These are phyloP conservation scores for Penicillium subrubescens DNA, from an alignment of 495 filamentous ascomycete species.

Conservation along the genomic window DNA sequence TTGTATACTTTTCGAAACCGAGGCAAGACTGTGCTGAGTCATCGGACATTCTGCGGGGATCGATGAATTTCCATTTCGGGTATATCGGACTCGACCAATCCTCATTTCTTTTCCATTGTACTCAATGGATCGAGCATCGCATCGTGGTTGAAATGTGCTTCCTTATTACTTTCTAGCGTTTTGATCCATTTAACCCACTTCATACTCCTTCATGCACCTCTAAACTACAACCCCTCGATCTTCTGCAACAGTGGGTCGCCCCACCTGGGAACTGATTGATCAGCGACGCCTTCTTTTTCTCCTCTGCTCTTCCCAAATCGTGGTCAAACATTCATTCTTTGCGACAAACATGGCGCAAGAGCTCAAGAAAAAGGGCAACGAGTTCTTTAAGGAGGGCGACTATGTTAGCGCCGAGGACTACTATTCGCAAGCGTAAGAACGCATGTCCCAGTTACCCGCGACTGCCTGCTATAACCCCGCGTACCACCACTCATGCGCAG, in stretches of 20 bases:
- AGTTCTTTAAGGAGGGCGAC: constrained; percentile 67
- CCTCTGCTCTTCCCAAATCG: not conserved
- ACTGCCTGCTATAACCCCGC: not conserved
- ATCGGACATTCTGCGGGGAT: constrained; percentile 39
- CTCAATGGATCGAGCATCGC: not conserved
- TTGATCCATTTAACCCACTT: not conserved
- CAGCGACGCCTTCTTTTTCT: constrained; percentile 16
- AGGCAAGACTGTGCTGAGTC: constrained; percentile 27
- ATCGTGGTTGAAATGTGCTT: not conserved
- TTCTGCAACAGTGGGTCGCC: constrained; percentile 16
- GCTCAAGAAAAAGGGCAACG: constrained; percentile 48
- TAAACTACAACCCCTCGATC: not conserved
- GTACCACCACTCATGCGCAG: not conserved
- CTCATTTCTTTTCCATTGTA: not conserved
- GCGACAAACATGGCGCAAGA: constrained; percentile 39
- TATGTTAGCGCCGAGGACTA: constrained; percentile 72
- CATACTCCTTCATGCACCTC: not conserved
- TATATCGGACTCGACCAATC: not conserved
- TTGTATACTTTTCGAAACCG: not conserved
- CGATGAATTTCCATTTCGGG: constrained; percentile 36
- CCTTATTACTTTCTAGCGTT: not conserved
- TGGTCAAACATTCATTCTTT: not conserved
- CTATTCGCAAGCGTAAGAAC: constrained; percentile 82
- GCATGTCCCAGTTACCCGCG: not conserved
- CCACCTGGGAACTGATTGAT: constrained; percentile 28